phyloP scores from a whole-genome alignment of 495 filamentous ascomycete species.

The Collariella sp. region DNA sequence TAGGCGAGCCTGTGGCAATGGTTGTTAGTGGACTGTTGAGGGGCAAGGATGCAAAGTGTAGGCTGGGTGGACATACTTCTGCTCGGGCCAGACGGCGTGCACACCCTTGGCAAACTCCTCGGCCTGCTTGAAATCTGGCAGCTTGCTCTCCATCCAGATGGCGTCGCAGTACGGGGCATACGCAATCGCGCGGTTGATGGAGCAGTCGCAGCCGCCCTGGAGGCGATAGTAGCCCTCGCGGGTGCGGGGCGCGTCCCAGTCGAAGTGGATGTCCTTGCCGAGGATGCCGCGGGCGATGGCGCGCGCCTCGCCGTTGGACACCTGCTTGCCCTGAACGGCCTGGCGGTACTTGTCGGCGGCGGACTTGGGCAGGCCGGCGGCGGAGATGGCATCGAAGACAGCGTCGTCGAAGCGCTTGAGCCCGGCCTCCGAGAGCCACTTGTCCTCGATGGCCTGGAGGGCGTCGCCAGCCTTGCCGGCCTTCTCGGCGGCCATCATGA shows the following conservation, averaged over 20 bases:
- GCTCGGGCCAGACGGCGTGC: slow-evolving; percentile 89
- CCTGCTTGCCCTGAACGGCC: slow-evolving; percentile 61
- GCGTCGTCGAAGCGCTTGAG: slow-evolving; percentile 89
- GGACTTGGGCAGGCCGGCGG: slow-evolving; percentile 55
- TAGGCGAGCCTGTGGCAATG: slow-evolving; percentile 62
- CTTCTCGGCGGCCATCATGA: slow-evolving; percentile 81
- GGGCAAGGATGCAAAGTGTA: neutral
- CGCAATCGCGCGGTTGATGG: slow-evolving; percentile 81
- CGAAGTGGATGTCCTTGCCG: slow-evolving; percentile 76
- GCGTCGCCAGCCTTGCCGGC: slow-evolving; percentile 71
- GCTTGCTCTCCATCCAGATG: slow-evolving; percentile 99
- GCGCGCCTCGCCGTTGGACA: slow-evolving; percentile 68
- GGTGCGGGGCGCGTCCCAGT: slow-evolving; percentile 88
- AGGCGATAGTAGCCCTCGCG: slow-evolving; percentile 92
- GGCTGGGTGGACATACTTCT: slow-evolving; percentile 61
- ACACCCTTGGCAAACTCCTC: slow-evolving; percentile 92
- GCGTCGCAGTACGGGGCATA: slow-evolving; percentile 92
- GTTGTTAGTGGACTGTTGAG: slow-evolving; percentile 7
- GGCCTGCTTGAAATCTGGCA: slow-evolving; percentile 86
- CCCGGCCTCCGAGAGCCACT: slow-evolving; percentile 72
- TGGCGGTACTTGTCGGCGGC: slow-evolving; percentile 57
- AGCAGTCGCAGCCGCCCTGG: slow-evolving; percentile 83
- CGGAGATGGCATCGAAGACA: slow-evolving; percentile 72
- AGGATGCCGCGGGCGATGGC: slow-evolving; percentile 75
- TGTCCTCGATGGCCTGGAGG: slow-evolving; percentile 87